Base-by-base conservation (phyloP, 2,329 filamentous ascomycete genomes). In the Aureobasidium sp. region DNA sequence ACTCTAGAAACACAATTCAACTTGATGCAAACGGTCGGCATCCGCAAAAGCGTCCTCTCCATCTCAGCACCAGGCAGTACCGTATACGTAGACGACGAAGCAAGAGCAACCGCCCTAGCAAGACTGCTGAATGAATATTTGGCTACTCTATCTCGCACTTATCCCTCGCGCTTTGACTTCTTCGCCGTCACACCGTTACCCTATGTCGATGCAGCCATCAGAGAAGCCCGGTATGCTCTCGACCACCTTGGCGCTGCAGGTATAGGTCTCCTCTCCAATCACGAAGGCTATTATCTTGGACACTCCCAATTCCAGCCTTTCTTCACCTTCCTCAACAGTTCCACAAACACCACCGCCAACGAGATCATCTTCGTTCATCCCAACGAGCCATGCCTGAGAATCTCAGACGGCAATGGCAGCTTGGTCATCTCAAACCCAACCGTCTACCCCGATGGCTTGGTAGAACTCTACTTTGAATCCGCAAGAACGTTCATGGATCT, bases 291-390 rank as follows among this genome's bases (percentile, higher is more conserved):
- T 13, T 84, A 84, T 65, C 68, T 82, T 0, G 81, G 81, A 3
- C 75, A 80, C 62, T 61, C 69, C 0, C 65, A 63, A 1, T 73
- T 83, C 29, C 74, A 77, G 23, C 68, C 71, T 0, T 70, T 84
- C 13, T 83, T 80, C 63, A 71, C 75, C 1, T 76, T 74, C 37
- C 67, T 84, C 27, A 77, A 82, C 58, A 46, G 8, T 5, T 27
- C 43, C 9, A n/a, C 17, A 15, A 46, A 27, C 43, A 10, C 19
- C 15, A 64, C 68, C 2, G 67, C 78, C 1, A 71, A 76, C 4
- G 77, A 77, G 0, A 76, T 74, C 1, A 71, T 82, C 0, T 83
- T 84, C 66, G 77, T 83, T 47, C 81, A 84, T 60, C 81, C 80
- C 0, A 82, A 79, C 0, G 79, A 72, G n/a, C 78, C 77, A 0